phyloP scores from a whole-genome alignment of 139 green algal species.

The Asterochloris sp. region DNA sequence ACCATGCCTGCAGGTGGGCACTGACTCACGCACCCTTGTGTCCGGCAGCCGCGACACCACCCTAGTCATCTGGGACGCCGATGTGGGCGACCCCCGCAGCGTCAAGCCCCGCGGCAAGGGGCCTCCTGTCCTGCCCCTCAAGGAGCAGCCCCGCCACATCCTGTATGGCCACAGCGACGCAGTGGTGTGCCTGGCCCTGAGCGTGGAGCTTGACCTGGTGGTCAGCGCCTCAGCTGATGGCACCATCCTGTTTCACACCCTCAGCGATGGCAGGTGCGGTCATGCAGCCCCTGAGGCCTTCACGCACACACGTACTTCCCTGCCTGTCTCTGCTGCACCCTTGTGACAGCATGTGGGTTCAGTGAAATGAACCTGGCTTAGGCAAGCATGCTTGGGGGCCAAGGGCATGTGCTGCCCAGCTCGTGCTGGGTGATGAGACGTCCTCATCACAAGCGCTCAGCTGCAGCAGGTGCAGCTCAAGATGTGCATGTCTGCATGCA shows the following conservation, averaged over 20 bases:
- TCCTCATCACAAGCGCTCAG: too few relatives aligned
- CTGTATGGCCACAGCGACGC: constrained; percentile 57
- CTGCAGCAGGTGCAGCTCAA: too few relatives aligned
- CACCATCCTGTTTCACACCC: constrained; percentile 55
- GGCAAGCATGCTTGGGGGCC: too few relatives aligned
- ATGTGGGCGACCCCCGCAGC: background rate
- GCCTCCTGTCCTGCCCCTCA: constrained; percentile 12
- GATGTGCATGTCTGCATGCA: too few relatives aligned
- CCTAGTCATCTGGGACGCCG: constrained; percentile 56
- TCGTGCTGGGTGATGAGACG: background rate
- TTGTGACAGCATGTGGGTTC: background rate
- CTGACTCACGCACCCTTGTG: constrained; percentile 17
- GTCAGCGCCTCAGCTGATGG: constrained; percentile 38
- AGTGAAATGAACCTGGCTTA: too few relatives aligned
- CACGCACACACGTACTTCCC: background rate
- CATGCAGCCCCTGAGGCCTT: too few relatives aligned
- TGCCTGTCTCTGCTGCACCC: background rate
- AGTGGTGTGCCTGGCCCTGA: constrained; percentile 49
- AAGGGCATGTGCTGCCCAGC: too few relatives aligned
- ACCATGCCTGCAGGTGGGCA: background rate
- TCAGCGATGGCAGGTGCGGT: constrained; percentile 33
- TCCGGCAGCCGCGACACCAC: constrained; percentile 56
- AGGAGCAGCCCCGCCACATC: constrained; percentile 30
- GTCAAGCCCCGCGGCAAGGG: background rate
- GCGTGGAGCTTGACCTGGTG: constrained; percentile 56